Evolutionary conservation across 768 basidiomycete genomes (phyloP).

Genomic region (button mushroom (Agaricus bisporus)): DNA sequence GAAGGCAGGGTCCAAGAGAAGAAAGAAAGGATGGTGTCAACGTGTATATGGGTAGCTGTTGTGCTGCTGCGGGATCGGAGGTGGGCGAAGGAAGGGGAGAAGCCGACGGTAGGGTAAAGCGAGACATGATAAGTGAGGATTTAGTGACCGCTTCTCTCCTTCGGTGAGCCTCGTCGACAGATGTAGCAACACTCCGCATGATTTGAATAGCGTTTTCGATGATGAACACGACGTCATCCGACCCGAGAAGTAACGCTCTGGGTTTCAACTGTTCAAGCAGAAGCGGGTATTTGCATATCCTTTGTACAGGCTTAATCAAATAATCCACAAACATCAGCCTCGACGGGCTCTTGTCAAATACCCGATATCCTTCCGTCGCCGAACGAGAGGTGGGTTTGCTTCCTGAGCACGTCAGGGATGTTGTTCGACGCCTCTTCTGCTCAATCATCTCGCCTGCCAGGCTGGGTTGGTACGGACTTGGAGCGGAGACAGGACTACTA

Average conservation of each 20-base stretch:
- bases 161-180: conserved; percentile 78
- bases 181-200: conserved; percentile 70
- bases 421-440: conserved; percentile 34
- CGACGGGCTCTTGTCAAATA: conserved; percentile 19
- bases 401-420: conserved; percentile 48
- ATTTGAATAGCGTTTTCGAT: conserved; percentile 54
- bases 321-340: conserved; percentile 74
- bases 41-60: conserved; percentile 26
- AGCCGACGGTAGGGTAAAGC: conserved; percentile 35
- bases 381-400: conserved; percentile 31
- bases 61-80: conserved; percentile 10
- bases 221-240: conserved; percentile 34
- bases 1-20: conserved; percentile 71
- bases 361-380: conserved; percentile 25
- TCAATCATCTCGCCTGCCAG: conserved; percentile 10
- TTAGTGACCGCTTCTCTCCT: conserved; percentile 59
- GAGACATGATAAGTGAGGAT: conserved; percentile 61
- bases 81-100: conserved; percentile 16
- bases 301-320: conserved; percentile 94
- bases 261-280: conserved; percentile 67
- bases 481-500: conserved; percentile 5
- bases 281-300: conserved; percentile 93
- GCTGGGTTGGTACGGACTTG: conserved; percentile 12
- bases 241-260: conserved; percentile 10
- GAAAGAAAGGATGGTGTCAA: conserved; percentile 55